Conservation (phyloP, 2,329 filamentous ascomycete species). For the Aspergillus tanneri region DNA sequence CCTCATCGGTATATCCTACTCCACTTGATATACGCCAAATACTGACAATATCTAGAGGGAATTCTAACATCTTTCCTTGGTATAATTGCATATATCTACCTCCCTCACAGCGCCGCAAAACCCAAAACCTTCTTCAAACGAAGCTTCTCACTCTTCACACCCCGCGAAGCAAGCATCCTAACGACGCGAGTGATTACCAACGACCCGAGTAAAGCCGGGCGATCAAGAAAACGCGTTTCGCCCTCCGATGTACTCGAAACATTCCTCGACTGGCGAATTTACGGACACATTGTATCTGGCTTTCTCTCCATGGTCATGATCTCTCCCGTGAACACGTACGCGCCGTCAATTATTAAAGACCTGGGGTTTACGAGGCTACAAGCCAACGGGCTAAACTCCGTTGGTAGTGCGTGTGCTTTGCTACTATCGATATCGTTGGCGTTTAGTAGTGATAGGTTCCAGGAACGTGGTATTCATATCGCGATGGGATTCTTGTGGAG, state of each 20-base stretch:
- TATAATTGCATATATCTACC: not conserved
- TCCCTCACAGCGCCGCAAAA: slow-evolving; percentile 23
- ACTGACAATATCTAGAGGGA: not conserved
- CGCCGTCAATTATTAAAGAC: not conserved
- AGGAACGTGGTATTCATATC: slow-evolving; percentile 21
- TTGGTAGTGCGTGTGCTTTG: not conserved
- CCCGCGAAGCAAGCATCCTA: not conserved
- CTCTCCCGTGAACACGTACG: not conserved
- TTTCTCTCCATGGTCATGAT: not conserved
- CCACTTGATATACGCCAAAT: not conserved
- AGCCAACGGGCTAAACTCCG: not conserved
- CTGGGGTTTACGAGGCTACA: not conserved
- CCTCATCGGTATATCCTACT: not conserved
- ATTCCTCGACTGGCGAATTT: not conserved
- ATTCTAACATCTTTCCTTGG: not conserved
- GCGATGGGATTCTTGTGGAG: slow-evolving; percentile 23
- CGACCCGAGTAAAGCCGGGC: not conserved
- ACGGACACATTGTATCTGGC: not conserved
- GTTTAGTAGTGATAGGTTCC: not conserved
- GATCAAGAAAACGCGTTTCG: not conserved
- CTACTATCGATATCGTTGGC: not conserved
- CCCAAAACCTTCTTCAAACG: slow-evolving; percentile 21
- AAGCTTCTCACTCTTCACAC: slow-evolving; percentile 4
- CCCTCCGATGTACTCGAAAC: not conserved
- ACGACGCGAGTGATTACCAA: not conserved